These are phyloP conservation scores for Heracleum sosnowskyi DNA, from an alignment of 129 eudicot species.

Conservation along the genomic window DNA sequence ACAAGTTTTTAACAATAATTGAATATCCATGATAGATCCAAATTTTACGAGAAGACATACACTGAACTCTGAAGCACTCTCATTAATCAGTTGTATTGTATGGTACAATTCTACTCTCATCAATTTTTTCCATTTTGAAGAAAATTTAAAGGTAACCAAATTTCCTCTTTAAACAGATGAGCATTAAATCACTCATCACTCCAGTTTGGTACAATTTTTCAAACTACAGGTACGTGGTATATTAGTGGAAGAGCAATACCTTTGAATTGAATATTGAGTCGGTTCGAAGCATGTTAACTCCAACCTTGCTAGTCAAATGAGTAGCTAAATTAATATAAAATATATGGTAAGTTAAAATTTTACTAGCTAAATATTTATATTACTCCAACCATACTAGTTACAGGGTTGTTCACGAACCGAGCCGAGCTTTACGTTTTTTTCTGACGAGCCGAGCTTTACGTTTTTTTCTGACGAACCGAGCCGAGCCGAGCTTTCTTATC, in stretches of 20 bases:
- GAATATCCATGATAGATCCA: neutral
- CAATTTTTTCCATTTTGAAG: neutral
- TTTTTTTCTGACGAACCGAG: no score
- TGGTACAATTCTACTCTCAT: neutral
- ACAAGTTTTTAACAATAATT: neutral
- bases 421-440: no score
- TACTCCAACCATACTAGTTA: no score
- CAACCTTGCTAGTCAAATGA: no score
- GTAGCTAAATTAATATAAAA: no score
- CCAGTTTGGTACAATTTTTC: neutral
- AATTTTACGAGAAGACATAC: neutral
- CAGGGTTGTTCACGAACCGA: no score
- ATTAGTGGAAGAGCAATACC: neutral
- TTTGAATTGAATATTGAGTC: neutral
- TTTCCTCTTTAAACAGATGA: neutral
- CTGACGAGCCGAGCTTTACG: no score
- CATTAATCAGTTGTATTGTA: neutral
- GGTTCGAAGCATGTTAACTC: neutral
- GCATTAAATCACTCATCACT: neutral
- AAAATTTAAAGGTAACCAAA: neutral
- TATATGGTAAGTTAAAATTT: no score
- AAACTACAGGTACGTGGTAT: neutral
- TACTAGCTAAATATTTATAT: no score
- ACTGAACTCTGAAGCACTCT: neutral
- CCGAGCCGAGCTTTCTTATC: no score